These are phyloP conservation scores for Nakazawaea anatomiae DNA, from an alignment of 805 yeast genomes.

Conservation along the genomic window DNA sequence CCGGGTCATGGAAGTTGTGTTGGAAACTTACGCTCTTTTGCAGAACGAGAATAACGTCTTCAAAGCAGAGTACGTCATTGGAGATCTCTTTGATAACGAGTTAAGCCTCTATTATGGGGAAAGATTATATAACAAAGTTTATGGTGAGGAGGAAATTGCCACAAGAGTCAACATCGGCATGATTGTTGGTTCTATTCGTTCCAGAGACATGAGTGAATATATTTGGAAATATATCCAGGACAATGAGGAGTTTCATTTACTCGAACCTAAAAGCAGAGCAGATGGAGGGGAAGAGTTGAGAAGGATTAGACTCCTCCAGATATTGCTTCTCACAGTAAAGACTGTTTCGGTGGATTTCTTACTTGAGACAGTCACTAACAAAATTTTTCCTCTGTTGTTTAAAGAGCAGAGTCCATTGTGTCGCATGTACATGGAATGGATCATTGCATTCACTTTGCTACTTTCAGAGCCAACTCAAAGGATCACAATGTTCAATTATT, in stretches of 20 bases:
- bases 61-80: constrained; percentile 52
- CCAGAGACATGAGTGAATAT: constrained; percentile 22
- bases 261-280: constrained; percentile 45
- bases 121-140: constrained; percentile 38
- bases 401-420: constrained; percentile 75
- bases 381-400: constrained; percentile 32
- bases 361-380: constrained; percentile 19
- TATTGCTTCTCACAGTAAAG: constrained; percentile 41
- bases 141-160: constrained; percentile 55
- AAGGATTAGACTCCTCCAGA: constrained; percentile 51
- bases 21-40: constrained; percentile 36
- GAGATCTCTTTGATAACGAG: constrained; percentile 40
- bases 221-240: constrained; percentile 32
- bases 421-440: constrained; percentile 77
- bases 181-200: constrained; percentile 31
- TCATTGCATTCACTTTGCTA: constrained; percentile 41
- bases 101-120: constrained; percentile 29
- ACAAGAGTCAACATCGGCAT: constrained; percentile 46
- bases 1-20: constrained; percentile 50
- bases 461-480: constrained; percentile 21
- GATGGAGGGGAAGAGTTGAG: constrained; percentile 69
- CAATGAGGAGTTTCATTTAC: constrained; percentile 34
- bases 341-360: constrained; percentile 20
- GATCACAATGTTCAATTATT: constrained; percentile 14
- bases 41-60: constrained; percentile 56